phyloP scores from a whole-genome alignment of 2,329 filamentous ascomycete species.

The Talaromyces atroroseus region DNA sequence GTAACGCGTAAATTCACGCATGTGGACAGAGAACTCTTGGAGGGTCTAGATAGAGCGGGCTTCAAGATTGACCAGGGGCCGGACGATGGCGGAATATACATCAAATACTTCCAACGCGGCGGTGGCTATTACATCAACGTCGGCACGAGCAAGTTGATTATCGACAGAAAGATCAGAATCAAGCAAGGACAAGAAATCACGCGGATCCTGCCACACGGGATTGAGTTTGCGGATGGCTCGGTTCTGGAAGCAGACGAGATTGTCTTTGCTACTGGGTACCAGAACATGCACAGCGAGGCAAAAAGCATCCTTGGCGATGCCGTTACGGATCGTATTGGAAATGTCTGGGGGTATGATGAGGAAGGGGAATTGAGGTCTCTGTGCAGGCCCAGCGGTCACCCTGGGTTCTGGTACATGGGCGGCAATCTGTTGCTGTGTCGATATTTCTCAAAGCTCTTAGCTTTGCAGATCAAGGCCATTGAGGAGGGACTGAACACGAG shows the following conservation, averaged over 20 bases:
- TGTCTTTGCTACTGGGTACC: conserved; percentile 54
- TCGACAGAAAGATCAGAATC: conserved; percentile 59
- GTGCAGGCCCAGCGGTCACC: conserved; percentile 58
- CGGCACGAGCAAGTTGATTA: conserved; percentile 57
- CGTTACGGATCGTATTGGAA: conserved; percentile 53
- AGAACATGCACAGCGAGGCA: conserved; percentile 63
- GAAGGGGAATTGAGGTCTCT: conserved; percentile 54
- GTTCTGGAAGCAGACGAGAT: conserved; percentile 60
- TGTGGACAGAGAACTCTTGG: conserved; percentile 32
- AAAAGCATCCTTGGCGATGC: conserved; percentile 57
- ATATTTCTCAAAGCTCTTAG: conserved; percentile 53
- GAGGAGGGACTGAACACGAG: conserved; percentile 24
- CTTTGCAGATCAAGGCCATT: conserved; percentile 46
- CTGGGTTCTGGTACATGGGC: conserved; percentile 63
- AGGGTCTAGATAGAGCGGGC: conserved; percentile 50
- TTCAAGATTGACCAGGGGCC: conserved; percentile 58
- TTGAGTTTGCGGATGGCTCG: conserved; percentile 52
- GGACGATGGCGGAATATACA: conserved; percentile 52
- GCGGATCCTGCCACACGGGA: conserved; percentile 45
- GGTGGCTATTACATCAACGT: conserved; percentile 69
- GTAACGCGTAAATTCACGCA: conserved; percentile 31
- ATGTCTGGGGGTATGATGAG: conserved; percentile 58
- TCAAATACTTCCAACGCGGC: conserved; percentile 61
- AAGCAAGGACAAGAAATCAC: conserved; percentile 58
- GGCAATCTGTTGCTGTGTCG: conserved; percentile 60